Percentiles rank a stretch among this genome's conserved stretches.
Evolutionary conservation across 129 eudicot species (phyloP).

Genomic region (Deinandra increscens): DNA sequence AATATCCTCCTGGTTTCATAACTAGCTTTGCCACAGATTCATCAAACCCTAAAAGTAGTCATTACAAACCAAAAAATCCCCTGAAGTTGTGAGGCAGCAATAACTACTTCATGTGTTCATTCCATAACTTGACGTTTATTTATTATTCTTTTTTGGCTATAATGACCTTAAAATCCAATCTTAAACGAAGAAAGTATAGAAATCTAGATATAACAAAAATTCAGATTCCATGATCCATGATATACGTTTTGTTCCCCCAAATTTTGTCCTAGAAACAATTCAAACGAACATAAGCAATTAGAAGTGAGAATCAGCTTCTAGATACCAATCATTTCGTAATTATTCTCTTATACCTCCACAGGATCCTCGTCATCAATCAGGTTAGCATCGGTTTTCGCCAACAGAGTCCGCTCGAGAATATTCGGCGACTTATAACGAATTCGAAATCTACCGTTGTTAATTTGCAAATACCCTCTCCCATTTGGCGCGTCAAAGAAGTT

Average conservation of each 20-base stretch:
- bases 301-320: no score
- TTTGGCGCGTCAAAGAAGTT: constrained; percentile 9
- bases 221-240: no score
- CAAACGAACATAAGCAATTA: no score
- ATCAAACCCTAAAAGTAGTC: neutral
- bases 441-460: constrained; percentile 17
- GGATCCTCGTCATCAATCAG: constrained; percentile 31
- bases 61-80: neutral
- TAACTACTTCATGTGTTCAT: neutral
- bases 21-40: neutral
- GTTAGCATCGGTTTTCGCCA: constrained; percentile 56
- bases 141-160: neutral
- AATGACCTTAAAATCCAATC: neutral
- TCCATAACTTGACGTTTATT: neutral
- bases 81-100: neutral
- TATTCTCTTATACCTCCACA: constrained; percentile 45
- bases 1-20: constrained; percentile 12
- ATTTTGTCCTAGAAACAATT: constrained; percentile 6
- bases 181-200: neutral
- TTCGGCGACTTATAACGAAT: constrained; percentile 17
- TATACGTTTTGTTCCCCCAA: constrained; percentile 5
- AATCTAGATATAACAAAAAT: neutral
- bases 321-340: neutral
- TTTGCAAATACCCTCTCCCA: constrained; percentile 1
- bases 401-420: constrained; percentile 20